Evolutionary conservation across 257 asterid genomes (phyloP), one percentile per base, ranked within the genome.

Genomic region (Solanum arcanum): DNA sequence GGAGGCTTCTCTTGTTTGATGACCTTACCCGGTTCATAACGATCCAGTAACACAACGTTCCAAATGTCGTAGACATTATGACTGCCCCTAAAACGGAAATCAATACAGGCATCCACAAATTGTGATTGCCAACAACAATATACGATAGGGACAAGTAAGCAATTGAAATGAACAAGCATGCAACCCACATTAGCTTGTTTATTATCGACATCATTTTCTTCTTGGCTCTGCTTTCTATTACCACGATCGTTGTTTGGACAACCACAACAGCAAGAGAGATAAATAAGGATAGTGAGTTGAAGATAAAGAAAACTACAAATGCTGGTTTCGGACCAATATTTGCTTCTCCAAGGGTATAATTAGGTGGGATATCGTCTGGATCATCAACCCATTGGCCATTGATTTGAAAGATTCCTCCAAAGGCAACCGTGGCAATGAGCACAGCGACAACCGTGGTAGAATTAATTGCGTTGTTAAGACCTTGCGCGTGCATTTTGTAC

Each of bases 381-480:
- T 90, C 91, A 47, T 91, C 92, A 1, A 59, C 91, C 56, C 88
- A 92, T 68, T 92, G 94, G 27, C 94, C 94, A 4, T 92, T 93
- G 44, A 92, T 92, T 0, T 90, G 89, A 83, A 90, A 92, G 35
- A 92, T 90, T 86, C 92, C 94, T 25, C 91, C 94, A 84, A 92
- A 92, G 4, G 94, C 92, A 7, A 80, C 85, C 1, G 94, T 92
- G 56, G 94, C 93, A 68, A 92, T 92, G 37, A 92, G 94, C 9
- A 92, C 94, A 9, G 94, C 94, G 5, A 91, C 94, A n/a, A 92
- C 93, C 1, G 94, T 92, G 16, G 94, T 90, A 33, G 94, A 92
- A 86, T 90, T 92, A 68, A 92, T 92, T 18, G 94, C 94, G 52
- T 92, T 92, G 88, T 89, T 92, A 7, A 92, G 93, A 27, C 94